These are phyloP conservation scores for Tolypocladium amazonense DNA, from an alignment of 2,329 filamentous ascomycete species.

Conservation along the genomic window DNA sequence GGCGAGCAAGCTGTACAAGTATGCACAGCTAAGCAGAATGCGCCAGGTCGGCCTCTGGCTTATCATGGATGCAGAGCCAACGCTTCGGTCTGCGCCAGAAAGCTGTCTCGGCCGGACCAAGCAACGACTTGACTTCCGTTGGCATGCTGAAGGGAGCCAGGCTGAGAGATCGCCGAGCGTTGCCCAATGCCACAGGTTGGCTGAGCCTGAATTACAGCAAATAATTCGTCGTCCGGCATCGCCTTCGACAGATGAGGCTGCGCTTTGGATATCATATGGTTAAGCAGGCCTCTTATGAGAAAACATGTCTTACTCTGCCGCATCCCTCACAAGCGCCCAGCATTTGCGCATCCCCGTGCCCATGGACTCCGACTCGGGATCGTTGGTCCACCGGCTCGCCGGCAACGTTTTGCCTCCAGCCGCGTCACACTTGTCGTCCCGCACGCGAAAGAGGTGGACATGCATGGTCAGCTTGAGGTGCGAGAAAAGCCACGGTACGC, in stretches of 20 bases:
- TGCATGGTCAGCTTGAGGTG: slow-evolving; percentile 48
- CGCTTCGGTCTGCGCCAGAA: too few species aligned
- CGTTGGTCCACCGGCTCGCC: slow-evolving; percentile 27
- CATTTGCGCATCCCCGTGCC: slow-evolving; percentile 49
- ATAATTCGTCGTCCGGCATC: too few species aligned
- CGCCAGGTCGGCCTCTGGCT: too few species aligned
- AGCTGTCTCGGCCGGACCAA: too few species aligned
- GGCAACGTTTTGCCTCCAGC: slow-evolving; percentile 2
- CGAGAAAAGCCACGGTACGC: slow-evolving; percentile 46
- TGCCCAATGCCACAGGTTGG: neutral
- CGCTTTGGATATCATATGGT: neutral
- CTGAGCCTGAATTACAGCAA: too few species aligned
- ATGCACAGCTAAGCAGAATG: too few species aligned
- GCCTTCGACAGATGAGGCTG: neutral
- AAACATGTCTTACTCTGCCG: neutral
- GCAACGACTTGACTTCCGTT: neutral
- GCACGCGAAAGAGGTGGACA: slow-evolving; percentile 37
- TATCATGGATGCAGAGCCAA: too few species aligned
- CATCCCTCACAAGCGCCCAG: slow-evolving; percentile 32
- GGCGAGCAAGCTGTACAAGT: too few species aligned
- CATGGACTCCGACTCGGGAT: slow-evolving; percentile 41
- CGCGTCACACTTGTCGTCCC: slow-evolving; percentile 2
- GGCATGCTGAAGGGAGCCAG: too few species aligned
- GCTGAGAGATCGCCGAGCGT: too few species aligned
- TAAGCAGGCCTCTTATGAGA: neutral